Base-by-base conservation (phyloP, 108 stramenopile genomes). In the Skeletonema tropicum region DNA sequence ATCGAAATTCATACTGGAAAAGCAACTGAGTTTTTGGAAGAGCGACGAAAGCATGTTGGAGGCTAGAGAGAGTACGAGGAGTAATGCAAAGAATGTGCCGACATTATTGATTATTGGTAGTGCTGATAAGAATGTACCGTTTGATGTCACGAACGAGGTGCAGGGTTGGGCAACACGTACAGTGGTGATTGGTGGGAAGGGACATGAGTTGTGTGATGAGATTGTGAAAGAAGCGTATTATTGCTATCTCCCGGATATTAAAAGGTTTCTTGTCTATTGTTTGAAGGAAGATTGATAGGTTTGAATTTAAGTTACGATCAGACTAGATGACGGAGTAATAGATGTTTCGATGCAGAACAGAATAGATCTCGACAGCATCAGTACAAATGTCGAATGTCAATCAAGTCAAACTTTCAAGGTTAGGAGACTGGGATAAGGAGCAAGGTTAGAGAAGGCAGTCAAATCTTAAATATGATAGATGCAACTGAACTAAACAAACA, bases 81-180 rank as follows among this genome's bases (percentile, higher is more conserved):
- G 39, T 49, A 71, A 72, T 52, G 19, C 35, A 0, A 61, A 76
- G 31, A 42, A 46, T 36, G 70, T 76, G 14, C 80, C 80, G 7
- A 82, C 80, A 0, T 60, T 82, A 13, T 30, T 82, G 13, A 76
- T 82, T 33, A 45, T 81, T 32, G 75, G 70, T 17, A 39, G 41
- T 32, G 60, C 25, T 35, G 80, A 82, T 66, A 75, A 74, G 41
- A 82, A 82, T 66, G 70, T 82, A 8, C 80, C 80, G 14, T 60
- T 75, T 39, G 61, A 66, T 15, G 74, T 76, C 0, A 82, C 80
- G 25, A 64, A 45, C 6, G 42, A 71, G 15, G 64, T 82, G 6
- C 71, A 77, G 25, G 13, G 36, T 26, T 82, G 81, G 81, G 76
- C 76, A 9, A 76, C 81, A 19, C 46, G 71, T 19, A 82, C 81